Evolutionary conservation across 2,329 filamentous ascomycete species (phyloP).

Genomic region (Botrytis tulipae): DNA sequence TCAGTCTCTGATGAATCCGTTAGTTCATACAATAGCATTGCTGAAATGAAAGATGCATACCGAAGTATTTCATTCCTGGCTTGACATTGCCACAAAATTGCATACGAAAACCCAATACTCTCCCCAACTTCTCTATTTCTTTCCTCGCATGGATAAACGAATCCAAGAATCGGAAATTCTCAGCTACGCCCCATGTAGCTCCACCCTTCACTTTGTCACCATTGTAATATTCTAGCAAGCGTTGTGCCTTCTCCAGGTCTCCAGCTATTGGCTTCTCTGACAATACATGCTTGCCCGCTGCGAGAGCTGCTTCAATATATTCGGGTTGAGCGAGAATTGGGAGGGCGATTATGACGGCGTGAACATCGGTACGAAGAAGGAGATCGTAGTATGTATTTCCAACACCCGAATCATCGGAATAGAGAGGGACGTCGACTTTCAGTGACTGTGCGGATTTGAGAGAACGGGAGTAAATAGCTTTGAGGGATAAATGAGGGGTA

Average conservation of each 20-base stretch:
- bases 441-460: constrained; percentile 37
- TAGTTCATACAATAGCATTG: neutral
- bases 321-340: constrained; percentile 50
- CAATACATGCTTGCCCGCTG: constrained; percentile 53
- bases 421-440: constrained; percentile 44
- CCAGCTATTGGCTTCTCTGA: constrained; percentile 55
- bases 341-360: constrained; percentile 44
- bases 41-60: neutral
- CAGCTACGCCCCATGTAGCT: constrained; percentile 60
- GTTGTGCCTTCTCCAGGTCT: constrained; percentile 47
- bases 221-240: constrained; percentile 49
- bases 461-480: constrained; percentile 43
- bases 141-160: constrained; percentile 52
- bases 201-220: constrained; percentile 39
- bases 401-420: constrained; percentile 37
- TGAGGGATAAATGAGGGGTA: constrained; percentile 51
- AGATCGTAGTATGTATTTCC: constrained; percentile 46
- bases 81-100: constrained; percentile 47
- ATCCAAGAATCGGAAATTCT: constrained; percentile 68
- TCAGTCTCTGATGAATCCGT: constrained; percentile 42
- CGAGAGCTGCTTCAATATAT: constrained; percentile 49
- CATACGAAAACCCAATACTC: constrained; percentile 53
- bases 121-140: constrained; percentile 52
- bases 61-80: constrained; percentile 48
- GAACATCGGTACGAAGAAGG: constrained; percentile 37